Evolutionary conservation across 1,284 basidiomycete species (phyloP).

Genomic region (Cutaneotrichosporon daszewskae): DNA sequence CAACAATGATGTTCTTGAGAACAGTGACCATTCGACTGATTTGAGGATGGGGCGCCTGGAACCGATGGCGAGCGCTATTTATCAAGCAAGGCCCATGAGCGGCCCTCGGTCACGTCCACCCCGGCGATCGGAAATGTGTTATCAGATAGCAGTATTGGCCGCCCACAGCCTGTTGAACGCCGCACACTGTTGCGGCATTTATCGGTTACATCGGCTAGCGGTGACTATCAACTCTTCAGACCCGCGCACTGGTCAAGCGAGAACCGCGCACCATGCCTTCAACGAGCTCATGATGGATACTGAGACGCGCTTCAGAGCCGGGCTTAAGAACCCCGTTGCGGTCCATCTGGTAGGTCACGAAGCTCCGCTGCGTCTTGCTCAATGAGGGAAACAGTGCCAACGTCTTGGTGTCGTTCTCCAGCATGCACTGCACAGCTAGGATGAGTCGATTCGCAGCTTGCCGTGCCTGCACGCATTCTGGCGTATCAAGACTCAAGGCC

Average conservation of each 20-base stretch:
- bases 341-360: conserved; percentile 40
- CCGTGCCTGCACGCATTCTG: conserved; percentile 21
- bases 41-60: not conserved
- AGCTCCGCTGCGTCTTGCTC: conserved; percentile 27
- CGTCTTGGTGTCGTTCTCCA: conserved; percentile 26
- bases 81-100: too few species aligned
- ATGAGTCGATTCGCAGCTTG: conserved; percentile 38
- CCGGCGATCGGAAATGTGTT: too few species aligned
- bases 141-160: too few species aligned
- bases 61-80: too few species aligned
- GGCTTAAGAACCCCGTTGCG: conserved; percentile 23
- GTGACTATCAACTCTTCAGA: too few species aligned
- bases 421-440: conserved; percentile 35
- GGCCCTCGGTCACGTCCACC: too few species aligned
- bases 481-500: not conserved
- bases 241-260: not conserved
- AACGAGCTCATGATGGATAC: conserved; percentile 1
- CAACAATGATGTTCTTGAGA: conserved; percentile 18
- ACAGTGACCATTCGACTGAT: not conserved
- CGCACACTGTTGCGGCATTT: too few species aligned
- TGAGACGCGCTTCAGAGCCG: not conserved
- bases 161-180: too few species aligned
- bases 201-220: too few species aligned
- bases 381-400: conserved; percentile 32
- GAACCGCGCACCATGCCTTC: conserved; percentile 2